Evolutionary conservation across 495 filamentous ascomycete genomes (phyloP), one percentile per base, ranked within the genome.

Genomic region (Daldinia childiae): DNA sequence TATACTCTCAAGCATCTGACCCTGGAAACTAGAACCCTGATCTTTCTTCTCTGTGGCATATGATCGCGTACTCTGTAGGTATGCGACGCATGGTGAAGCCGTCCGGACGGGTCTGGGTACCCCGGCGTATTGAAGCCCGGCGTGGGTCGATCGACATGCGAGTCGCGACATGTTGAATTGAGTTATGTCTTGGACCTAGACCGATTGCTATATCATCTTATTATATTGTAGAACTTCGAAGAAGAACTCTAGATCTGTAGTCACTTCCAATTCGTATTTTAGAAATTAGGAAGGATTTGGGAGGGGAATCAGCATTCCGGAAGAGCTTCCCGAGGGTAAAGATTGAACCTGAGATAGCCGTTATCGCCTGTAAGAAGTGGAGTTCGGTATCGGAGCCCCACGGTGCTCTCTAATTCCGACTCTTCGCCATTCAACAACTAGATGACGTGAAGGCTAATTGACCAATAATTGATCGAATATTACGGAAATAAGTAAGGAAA

Each of bases 1-100:
- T 34, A 94, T 95, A 71, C 92, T 96, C 74, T 95, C 89, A 64
- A 93, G 94, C 64, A 99, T 82, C 82, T 99, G 95, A 17, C 89
- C 91, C 69, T 92, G 89, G 83, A 99, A 98, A 3, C 88, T 87
- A 50, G 80, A 74, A 27, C 75, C 79, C 15, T 64, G 61, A 2
- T 74, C 71, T 52, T 74, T 74, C 24, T 78, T 77, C 29, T 72
- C 62, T 1, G 71, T 66, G 1, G 73, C 69, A 29, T 77, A 77
- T 7, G 66, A 64, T 17, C 76, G 71, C 24, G 21, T 6, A 48
- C 39, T 34, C 2, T 59, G 43, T 14, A 51, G 50, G 57, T 54
- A 62, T 17, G 73, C 68, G 52, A 69, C 41, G 17, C 62, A 62
- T 66, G 51, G 61, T 8, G 48, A 58, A 26, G 57, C 54, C 27